Evolutionary conservation across 495 filamentous ascomycete genomes (phyloP), one percentile per base, ranked within the genome.

Genomic region (Talaromyces proteolyticus): DNA sequence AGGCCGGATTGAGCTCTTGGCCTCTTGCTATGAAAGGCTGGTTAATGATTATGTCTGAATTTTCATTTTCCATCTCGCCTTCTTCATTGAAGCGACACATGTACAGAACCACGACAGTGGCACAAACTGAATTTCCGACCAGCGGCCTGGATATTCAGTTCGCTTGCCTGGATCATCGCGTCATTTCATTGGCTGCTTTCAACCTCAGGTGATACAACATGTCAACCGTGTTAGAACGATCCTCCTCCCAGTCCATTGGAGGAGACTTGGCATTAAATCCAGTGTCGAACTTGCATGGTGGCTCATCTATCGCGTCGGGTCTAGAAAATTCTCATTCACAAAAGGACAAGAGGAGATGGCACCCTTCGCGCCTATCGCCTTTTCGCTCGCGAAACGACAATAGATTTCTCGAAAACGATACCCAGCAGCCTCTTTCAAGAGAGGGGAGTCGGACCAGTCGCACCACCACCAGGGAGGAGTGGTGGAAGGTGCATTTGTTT

Each of bases 401-500:
- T n/a, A n/a, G n/a, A 49, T 53, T 53, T 7, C 42, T 39, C 18
- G 47, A 48, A 38, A 52, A 34, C n/a, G n/a, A 38, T 49, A 19
- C 53, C 50, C 8, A 49, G 44, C 5, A 24, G 24, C 25, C 44
- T 24, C 14, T 47, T 4, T 25, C 21, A 6, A 26, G 44, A 34
- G 44, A 49, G 34, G 16, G 40, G 25, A 49, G 47, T 49, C 11
- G 43, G 17, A 3, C 25, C 41, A 29, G 19, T n/a, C 11, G 18
- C 20, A n/a, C 24, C 47, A 17, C 18, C 6, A 49, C n/a, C 12
- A 55, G 19, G 10, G 40, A 34, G 26, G 34, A 19, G 29, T 86
- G 84, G 83, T 87, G 80, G 80, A 77, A 66, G 50, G 73, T 86
- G 23, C 73, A 66, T 26, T 68, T 76, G 11, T 76, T 78, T 55